Evolutionary conservation across 2,329 filamentous ascomycete species (phyloP).

Genomic region (Diplodia seriata): DNA sequence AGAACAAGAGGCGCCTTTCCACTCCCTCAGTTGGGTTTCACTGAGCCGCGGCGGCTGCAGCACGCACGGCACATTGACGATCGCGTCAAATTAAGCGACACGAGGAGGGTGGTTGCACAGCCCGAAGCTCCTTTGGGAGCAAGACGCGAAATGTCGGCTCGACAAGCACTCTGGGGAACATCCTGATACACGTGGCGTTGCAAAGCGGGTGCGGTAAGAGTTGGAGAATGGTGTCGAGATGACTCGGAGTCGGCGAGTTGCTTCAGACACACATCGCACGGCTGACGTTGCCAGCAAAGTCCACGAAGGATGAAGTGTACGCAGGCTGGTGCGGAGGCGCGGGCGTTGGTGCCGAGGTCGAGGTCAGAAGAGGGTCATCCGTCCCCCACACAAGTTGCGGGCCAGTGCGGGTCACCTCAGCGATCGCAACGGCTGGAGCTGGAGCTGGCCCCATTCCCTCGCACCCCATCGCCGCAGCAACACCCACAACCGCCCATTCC

Average conservation of each 20-base stretch:
- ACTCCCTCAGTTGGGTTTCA: neutral
- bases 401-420: neutral
- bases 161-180: neutral
- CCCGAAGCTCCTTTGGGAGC: neutral
- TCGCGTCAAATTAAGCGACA: neutral
- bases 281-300: neutral
- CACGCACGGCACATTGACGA: neutral
- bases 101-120: neutral
- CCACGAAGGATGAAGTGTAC: no score
- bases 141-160: neutral
- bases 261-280: neutral
- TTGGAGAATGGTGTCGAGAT: neutral
- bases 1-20: neutral
- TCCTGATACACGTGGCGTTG: constrained; percentile 1
- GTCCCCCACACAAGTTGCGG: neutral
- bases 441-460: neutral
- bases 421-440: neutral
- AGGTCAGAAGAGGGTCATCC: no score
- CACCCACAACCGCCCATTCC: neutral
- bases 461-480: constrained; percentile 1
- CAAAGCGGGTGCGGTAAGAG: neutral
- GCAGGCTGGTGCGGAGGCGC: neutral
- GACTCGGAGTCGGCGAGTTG: neutral
- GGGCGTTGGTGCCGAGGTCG: no score
- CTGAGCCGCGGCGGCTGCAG: neutral